Conservation (phyloP, 225 moss, liverwort and hornwort species). For the Antitrichia curtipendula region DNA sequence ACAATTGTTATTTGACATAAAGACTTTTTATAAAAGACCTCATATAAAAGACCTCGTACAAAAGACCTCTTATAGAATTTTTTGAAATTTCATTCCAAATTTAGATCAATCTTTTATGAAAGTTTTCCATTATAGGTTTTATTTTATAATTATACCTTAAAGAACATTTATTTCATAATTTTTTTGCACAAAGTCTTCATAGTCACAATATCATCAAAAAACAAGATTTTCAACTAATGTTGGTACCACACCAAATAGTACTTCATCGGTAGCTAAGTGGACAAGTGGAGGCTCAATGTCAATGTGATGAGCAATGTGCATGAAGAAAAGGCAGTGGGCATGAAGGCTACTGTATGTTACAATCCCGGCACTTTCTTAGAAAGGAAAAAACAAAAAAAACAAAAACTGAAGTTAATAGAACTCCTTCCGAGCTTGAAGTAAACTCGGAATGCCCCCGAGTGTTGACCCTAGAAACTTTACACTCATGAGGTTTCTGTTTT, state of each 20-base stretch:
- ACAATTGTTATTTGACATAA: background rate
- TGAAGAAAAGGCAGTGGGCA: no score
- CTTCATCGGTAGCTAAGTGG: no score
- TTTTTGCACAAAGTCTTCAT: background rate
- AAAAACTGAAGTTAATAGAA: background rate
- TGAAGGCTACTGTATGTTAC: no score
- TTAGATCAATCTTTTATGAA: background rate
- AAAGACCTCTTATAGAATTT: no score
- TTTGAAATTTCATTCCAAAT: no score
- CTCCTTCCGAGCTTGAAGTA: background rate
- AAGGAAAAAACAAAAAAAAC: background rate
- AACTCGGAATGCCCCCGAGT: background rate
- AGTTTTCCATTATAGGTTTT: accelerated
- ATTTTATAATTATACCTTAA: background rate
- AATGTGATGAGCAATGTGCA: no score
- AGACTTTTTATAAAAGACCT: no score
- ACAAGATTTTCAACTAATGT: background rate
- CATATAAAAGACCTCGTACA: no score
- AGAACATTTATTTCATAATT: background rate
- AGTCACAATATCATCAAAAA: background rate
- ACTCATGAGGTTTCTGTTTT: background rate
- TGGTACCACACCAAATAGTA: no score
- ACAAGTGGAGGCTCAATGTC: no score
- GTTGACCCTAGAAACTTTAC: background rate
- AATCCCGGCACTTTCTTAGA: background rate